A percentile compares a stretch with the other conserved stretches of the same genome.
Evolutionary conservation across 2,329 filamentous ascomycete species (phyloP).

Genomic region (Phyllosticta citribraziliensis): DNA sequence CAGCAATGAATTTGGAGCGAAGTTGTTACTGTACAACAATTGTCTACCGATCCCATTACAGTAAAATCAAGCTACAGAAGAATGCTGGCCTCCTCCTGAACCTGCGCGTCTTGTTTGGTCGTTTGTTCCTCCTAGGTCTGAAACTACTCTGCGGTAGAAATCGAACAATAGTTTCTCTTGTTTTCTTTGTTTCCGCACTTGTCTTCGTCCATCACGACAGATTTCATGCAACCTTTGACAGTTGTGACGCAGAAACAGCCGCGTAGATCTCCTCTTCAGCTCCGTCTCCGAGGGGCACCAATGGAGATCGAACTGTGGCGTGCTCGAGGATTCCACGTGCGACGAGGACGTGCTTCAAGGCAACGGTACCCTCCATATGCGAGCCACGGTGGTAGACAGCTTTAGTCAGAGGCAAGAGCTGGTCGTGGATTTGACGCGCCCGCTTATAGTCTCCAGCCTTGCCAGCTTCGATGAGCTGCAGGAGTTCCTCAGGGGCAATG

Average conservation of each 20-base stretch:
- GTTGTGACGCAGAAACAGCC: conserved; percentile 19
- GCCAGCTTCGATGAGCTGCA: conserved; percentile 43
- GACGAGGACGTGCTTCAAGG: conserved; percentile 42
- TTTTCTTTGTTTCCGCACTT: too few species aligned
- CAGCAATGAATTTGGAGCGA: too few species aligned
- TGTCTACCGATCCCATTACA: too few species aligned
- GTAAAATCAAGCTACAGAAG: too few species aligned
- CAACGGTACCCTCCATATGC: conserved; percentile 46
- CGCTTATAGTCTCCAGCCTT: conserved; percentile 40
- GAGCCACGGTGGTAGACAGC: conserved; percentile 46
- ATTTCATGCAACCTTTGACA: too few species aligned
- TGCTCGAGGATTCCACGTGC: conserved; percentile 41
- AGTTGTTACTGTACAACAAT: too few species aligned
- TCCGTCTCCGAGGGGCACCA: conserved; percentile 35
- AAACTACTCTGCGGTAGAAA: too few species aligned
- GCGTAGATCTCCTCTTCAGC: conserved; percentile 36
- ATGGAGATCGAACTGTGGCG: conserved; percentile 41
- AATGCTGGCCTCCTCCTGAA: too few species aligned
- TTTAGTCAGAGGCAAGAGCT: conserved; percentile 42
- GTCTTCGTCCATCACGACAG: too few species aligned
- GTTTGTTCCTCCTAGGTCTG: too few species aligned
- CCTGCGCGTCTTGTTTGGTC: too few species aligned
- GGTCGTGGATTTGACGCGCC: conserved; percentile 42
- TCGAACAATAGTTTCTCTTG: too few species aligned
- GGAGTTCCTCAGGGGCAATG: conserved; percentile 41